phyloP scores from a whole-genome alignment of 2,329 filamentous ascomycete species.

The Aspergillus neoniger region DNA sequence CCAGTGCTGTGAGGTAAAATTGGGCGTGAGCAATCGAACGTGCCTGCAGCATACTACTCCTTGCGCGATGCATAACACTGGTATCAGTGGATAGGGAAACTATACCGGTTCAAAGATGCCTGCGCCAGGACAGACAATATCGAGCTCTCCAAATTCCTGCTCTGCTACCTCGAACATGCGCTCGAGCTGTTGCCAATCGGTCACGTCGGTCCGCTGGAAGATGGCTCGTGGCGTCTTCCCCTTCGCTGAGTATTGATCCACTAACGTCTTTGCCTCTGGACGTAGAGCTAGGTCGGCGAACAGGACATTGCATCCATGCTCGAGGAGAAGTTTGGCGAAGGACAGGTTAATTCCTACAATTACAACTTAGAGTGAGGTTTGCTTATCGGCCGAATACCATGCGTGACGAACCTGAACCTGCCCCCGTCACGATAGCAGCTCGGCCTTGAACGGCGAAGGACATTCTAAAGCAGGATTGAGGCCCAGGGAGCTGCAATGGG shows the following conservation, averaged over 20 bases:
- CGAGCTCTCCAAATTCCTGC: constrained; percentile 49
- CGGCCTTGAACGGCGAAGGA: constrained; percentile 46
- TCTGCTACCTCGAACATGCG: constrained; percentile 53
- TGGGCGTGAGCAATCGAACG: neutral
- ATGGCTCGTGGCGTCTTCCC: constrained; percentile 36
- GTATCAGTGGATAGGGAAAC: neutral
- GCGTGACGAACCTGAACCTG: constrained; percentile 51
- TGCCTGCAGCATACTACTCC: neutral
- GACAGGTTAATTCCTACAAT: constrained; percentile 48
- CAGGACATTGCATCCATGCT: constrained; percentile 50
- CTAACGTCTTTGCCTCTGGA: constrained; percentile 46
- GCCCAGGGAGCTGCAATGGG: neutral
- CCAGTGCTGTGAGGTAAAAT: constrained; percentile 38
- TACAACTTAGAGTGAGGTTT: constrained; percentile 1
- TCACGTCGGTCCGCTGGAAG: constrained; percentile 52
- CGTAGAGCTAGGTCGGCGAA: constrained; percentile 49
- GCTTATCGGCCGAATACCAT: neutral
- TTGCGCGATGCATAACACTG: neutral
- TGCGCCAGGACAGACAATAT: constrained; percentile 52
- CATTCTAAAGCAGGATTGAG: constrained; percentile 27
- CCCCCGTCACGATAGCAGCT: constrained; percentile 57
- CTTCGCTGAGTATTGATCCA: constrained; percentile 38
- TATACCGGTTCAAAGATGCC: constrained; percentile 49
- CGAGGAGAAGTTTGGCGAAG: constrained; percentile 47
- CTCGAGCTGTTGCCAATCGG: constrained; percentile 52